Evolutionary conservation across 345 rosid genomes (phyloP), one percentile per base, ranked within the genome.

Genomic region (Eucalyptus lansdowneana): DNA sequence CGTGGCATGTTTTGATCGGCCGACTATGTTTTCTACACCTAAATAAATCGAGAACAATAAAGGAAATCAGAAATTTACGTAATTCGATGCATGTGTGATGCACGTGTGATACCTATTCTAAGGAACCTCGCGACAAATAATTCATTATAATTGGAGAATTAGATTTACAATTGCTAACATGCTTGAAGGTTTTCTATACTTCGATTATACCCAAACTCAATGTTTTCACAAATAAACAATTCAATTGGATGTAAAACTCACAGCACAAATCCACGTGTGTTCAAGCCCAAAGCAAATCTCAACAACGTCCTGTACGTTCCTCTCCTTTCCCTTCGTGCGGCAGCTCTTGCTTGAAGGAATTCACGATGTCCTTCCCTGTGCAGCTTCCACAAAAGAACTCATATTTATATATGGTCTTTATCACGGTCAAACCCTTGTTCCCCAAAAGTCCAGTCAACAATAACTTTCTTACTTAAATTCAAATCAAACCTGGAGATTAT

Each of bases 1-100:
- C 94, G 2, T 92, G 93, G 90, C 93, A 93, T 37, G 95, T 92
- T 89, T 94, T 94, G 86, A 92, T 89, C 80, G 88, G 92, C 72
- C 89, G 87, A 42, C 87, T 19, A 53, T 19, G 58, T 53, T 53
- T 53, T 53, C 58, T 19, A 53, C 24, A 19, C 58, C 58, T 53
- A 53, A 56, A 56, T 13, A 9, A 56, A 22, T 56, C 29, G 0
- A 14, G 60, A 54, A 54, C 4, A 54, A 54, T 54, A 22, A 8
- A 54, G 60, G 1, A 22, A 54, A 54, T 22, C 60, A 54, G 12
- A 54, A 11, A 54, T 56, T 56, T 56, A 22, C 1, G 29, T 24
- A 24, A 9, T 56, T 56, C 1, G n/a, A n/a, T n/a, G n/a, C n/a
- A n/a, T n/a, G n/a, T n/a, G n/a, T n/a, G 27, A 56, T 22, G 11